phyloP scores from a whole-genome alignment of 2,329 filamentous ascomycete genomes.

The Xylaria sp. region DNA sequence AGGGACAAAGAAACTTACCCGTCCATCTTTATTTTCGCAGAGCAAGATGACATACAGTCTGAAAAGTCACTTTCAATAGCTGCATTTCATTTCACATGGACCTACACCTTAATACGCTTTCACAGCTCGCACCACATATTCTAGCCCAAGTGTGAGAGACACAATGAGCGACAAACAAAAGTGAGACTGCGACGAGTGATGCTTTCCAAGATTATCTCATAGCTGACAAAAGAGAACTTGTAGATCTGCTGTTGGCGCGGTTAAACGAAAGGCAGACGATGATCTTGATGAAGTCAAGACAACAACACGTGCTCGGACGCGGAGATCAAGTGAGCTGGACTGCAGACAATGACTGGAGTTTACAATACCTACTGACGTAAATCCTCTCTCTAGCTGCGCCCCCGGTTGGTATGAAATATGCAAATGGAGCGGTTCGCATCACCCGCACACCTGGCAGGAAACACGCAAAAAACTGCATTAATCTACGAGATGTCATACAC shows the following conservation, averaged over 20 bases:
- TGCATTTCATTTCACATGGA: neutral
- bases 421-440: constrained; percentile 43
- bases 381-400: constrained; percentile 9
- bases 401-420: constrained; percentile 34
- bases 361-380: neutral
- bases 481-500: constrained; percentile 41
- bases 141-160: neutral
- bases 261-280: constrained; percentile 22
- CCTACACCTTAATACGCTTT: neutral
- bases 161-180: constrained; percentile 11
- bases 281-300: neutral
- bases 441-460: constrained; percentile 42
- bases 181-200: constrained; percentile 16
- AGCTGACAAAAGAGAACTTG: constrained; percentile 2
- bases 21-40: too few species aligned
- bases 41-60: neutral
- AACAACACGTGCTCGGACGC: neutral
- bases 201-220: neutral
- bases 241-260: neutral
- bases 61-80: neutral
- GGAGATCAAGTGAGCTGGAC: constrained; percentile 5
- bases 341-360: neutral
- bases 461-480: constrained; percentile 42
- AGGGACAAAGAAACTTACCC: too few species aligned
- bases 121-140: neutral